These are phyloP conservation scores for Setomelanomma holmii DNA, from an alignment of 2,329 filamentous ascomycete species.

Conservation along the genomic window DNA sequence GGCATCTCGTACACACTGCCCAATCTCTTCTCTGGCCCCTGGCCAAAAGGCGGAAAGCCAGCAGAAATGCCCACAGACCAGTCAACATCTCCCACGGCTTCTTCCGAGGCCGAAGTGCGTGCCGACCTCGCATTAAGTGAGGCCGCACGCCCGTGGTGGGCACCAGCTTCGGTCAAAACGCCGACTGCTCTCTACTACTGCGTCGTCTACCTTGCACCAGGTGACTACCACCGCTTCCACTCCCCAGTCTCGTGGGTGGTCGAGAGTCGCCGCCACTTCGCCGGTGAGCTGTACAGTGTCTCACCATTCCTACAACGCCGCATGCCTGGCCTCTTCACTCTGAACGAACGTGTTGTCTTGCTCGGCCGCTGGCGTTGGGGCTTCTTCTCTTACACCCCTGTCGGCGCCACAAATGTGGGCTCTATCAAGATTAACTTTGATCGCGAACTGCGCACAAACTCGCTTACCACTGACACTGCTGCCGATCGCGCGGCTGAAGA, in stretches of 20 bases:
- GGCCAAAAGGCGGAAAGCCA: constrained; percentile 52
- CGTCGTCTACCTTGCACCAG: constrained; percentile 94
- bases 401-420: constrained; percentile 96
- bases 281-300: constrained; percentile 93
- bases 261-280: constrained; percentile 93
- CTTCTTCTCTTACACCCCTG: constrained; percentile 95
- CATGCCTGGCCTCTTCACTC: constrained; percentile 89
- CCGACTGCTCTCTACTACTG: constrained; percentile 84
- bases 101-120: constrained; percentile 82
- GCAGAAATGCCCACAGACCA: constrained; percentile 72
- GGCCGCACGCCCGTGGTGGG: constrained; percentile 61
- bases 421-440: constrained; percentile 98
- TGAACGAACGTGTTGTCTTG: constrained; percentile 95
- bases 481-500: constrained; percentile 85
- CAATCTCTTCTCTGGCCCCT: constrained; percentile 78
- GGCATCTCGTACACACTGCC: constrained; percentile 95
- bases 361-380: constrained; percentile 95
- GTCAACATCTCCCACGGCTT: constrained; percentile 69
- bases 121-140: constrained; percentile 80
- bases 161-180: constrained; percentile 47
- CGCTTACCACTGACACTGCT: constrained; percentile 87
- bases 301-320: constrained; percentile 94
- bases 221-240: constrained; percentile 98
- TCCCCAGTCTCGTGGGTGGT: constrained; percentile 95
- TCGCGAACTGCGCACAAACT: constrained; percentile 90